Evolutionary conservation across 371 early-diverging fungal genomes (phyloP).

Genomic region (Mortierella sp.): DNA sequence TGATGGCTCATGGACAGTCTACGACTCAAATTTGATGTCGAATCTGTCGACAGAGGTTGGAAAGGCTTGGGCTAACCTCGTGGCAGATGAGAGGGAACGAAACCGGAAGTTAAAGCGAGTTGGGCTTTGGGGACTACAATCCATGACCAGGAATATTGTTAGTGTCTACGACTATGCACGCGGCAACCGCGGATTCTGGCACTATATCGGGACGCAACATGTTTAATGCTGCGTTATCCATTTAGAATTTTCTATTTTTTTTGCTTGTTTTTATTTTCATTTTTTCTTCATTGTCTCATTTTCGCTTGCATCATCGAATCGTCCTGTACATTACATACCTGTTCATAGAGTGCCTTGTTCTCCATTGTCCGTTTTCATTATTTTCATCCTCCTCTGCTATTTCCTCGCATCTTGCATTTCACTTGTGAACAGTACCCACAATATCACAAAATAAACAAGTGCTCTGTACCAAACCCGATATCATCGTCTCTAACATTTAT

Average conservation of each 20-base stretch:
- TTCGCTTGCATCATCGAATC: not conserved
- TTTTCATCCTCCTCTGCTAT: not conserved
- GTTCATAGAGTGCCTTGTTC: conserved; percentile 3
- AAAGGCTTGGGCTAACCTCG: conserved; percentile 82
- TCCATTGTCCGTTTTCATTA: not conserved
- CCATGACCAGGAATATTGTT: conserved; percentile 78
- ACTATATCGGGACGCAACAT: conserved; percentile 65
- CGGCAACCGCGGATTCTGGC: conserved; percentile 87
- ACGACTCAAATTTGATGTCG: conserved; percentile 85
- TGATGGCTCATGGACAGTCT: conserved; percentile 94
- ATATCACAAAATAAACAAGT: not conserved
- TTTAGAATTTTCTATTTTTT: conserved; percentile 1
- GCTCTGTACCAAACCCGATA: no score
- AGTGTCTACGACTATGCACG: conserved; percentile 83
- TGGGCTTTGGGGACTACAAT: conserved; percentile 90
- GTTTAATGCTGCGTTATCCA: conserved; percentile 7
- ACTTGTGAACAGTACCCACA: not conserved
- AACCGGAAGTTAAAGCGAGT: conserved; percentile 87
- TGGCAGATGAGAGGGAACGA: conserved; percentile 87
- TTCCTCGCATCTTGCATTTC: not conserved
- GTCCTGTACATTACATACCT: conserved; percentile 20
- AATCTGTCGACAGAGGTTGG: conserved; percentile 87
- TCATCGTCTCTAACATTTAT: no score
- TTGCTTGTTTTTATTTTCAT: not conserved
- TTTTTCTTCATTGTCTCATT: conserved; percentile 4